Evolutionary conservation across 306 rosid species (phyloP).

Genomic region (Corylus americana): DNA sequence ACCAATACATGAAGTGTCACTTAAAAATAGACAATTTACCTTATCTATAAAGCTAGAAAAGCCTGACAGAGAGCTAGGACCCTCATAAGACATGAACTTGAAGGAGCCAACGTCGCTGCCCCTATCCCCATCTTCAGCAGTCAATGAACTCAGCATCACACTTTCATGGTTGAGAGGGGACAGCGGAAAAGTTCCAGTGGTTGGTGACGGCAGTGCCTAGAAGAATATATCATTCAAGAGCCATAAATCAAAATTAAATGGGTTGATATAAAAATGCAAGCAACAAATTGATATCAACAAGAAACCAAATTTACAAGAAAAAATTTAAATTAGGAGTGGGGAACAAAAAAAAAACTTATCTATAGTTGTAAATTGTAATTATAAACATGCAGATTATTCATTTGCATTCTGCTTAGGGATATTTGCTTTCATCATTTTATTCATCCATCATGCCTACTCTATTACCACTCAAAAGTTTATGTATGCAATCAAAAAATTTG

Average conservation of each 20-base stretch:
- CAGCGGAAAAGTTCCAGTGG: constrained; percentile 66
- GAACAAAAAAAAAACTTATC: not conserved
- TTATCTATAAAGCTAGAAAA: constrained; percentile 39
- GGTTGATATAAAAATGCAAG: not conserved
- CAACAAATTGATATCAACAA: not conserved
- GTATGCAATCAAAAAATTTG: not conserved
- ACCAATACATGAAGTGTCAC: not conserved
- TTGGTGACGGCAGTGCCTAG: constrained; percentile 81
- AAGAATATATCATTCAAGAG: constrained; percentile 2
- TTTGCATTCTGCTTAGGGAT: not conserved
- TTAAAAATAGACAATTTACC: constrained; percentile 32
- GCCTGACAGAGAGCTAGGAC: constrained; percentile 28
- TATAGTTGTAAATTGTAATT: not conserved
- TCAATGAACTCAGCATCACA: constrained; percentile 25
- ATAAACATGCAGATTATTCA: not conserved
- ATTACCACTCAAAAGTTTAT: not conserved
- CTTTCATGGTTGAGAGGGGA: constrained; percentile 34
- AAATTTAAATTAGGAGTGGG: not conserved
- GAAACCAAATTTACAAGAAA: not conserved
- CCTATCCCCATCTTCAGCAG: constrained; percentile 32
- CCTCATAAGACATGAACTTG: constrained; percentile 32
- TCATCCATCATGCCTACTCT: not conserved
- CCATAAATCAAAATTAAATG: not conserved
- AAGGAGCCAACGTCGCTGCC: constrained; percentile 30
- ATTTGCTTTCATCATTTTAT: not conserved